Percentiles rank a stretch among this genome's conserved stretches.
These are phyloP conservation scores for Austroboletus niveus DNA, from an alignment of 1,284 basidiomycete species.

Conservation along the genomic window DNA sequence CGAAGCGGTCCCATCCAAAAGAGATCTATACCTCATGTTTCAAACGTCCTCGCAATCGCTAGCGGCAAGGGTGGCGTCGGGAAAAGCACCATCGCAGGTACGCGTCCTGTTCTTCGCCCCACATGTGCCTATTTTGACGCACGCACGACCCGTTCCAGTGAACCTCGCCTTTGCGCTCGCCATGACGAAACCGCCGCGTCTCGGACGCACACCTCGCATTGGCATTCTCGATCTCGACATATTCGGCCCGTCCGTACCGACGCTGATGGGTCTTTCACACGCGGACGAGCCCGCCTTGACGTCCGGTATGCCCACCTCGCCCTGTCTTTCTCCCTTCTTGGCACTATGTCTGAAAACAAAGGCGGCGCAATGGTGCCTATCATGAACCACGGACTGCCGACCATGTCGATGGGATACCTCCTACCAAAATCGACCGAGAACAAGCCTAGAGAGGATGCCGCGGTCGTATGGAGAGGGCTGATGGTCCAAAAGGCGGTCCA, in stretches of 20 bases:
- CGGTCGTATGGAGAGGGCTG: constrained; percentile 93
- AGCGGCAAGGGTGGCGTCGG: constrained; percentile 98
- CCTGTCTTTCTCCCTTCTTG: not conserved
- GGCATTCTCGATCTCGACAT: constrained; percentile 95
- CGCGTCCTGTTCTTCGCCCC: constrained; percentile 14
- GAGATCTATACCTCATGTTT: constrained; percentile 62
- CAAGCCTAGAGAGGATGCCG: constrained; percentile 37
- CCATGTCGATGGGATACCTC: constrained; percentile 97
- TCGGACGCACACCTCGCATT: constrained; percentile 54
- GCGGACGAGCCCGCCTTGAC: constrained; percentile 82
- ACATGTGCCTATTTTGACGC: not conserved
- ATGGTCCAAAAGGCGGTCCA: constrained; percentile 99
- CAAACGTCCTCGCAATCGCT: constrained; percentile 81
- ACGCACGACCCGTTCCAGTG: constrained; percentile 41
- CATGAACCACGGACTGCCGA: constrained; percentile 86
- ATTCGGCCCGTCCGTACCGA: constrained; percentile 95
- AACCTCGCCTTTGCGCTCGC: constrained; percentile 83
- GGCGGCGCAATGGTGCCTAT: constrained; percentile 82
- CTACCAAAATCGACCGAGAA: constrained; percentile 45
- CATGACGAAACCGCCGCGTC: constrained; percentile 31
- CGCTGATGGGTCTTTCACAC: constrained; percentile 87
- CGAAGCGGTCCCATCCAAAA: constrained; percentile 53
- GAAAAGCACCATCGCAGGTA: constrained; percentile 92
- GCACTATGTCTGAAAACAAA: constrained; percentile 28
- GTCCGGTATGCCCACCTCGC: constrained; percentile 44